Evolutionary conservation across 805 yeast genomes (phyloP), one percentile per base, ranked within the genome.

Genomic region (Metschnikowia amazonensis): DNA sequence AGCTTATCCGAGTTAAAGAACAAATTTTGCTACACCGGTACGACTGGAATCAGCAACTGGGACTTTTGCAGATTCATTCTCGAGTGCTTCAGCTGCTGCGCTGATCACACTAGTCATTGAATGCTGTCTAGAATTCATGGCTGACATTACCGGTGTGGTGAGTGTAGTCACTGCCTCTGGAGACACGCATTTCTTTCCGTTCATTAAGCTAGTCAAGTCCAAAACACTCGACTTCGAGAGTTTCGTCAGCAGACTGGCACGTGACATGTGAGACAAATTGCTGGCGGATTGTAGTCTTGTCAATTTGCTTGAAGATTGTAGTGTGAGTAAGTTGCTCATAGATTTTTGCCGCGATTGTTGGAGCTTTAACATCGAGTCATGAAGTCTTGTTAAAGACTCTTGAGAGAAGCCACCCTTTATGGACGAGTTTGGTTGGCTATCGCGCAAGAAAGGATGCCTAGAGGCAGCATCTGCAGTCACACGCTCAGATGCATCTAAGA

Each of bases 401-500:
- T 42, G 43, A 10, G 56, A 52, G 20, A 50, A 43, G 13, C 48
- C 49, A 9, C 50, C 50, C 27, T 44, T 35, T 8, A 47, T 18
- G 7, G 24, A 17, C 14, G 35, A 13, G 11, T 42, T 24, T 27
- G 20, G 8, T 21, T 24, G 29, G 11, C 21, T 27, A 7, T 36
- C 34, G 20, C 45, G 39, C 4, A 63, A 30, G 42, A 65, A 77
- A 4, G 79, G 76, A 57, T 80, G 86, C 4, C 50, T 43, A 41
- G 73, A 59, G 31, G 79, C 67, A 27, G 70, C 66, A 2, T 55
- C 59, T 0, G 82, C 77, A 0, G 77, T 69, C 11, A 74, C 65
- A 34, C 92, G 69, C 43, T 69, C 53, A 0, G 48, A 44, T 1
- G 78, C 70, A 51, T 80, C 76, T 3, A 72, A 58, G 3, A 51